These are phyloP conservation scores for Achaetomium macrosporum DNA, from an alignment of 2,329 filamentous ascomycete species.

Conservation along the genomic window DNA sequence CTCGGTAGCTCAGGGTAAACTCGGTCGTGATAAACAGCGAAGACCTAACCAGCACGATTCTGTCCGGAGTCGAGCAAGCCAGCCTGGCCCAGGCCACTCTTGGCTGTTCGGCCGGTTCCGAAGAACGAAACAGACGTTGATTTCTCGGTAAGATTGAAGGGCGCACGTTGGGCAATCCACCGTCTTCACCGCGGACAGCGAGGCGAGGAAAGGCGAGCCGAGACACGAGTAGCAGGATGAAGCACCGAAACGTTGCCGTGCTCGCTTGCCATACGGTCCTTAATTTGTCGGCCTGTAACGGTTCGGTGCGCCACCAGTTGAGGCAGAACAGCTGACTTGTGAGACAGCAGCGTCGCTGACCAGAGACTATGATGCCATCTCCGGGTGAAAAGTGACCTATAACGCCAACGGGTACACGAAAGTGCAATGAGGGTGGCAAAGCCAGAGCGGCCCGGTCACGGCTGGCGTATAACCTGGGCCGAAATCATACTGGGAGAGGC, in stretches of 20 bases:
- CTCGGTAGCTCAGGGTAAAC: too few relatives aligned
- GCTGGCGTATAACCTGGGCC: not conserved
- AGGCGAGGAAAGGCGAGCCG: not conserved
- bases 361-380: not conserved
- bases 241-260: constrained; percentile 4
- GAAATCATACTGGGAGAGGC: not conserved
- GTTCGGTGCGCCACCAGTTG: constrained; percentile 1
- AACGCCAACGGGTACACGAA: not conserved
- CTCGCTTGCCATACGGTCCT: constrained; percentile 7
- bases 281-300: constrained; percentile 1
- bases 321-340: not conserved
- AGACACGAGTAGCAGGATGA: constrained; percentile 1
- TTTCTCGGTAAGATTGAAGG: not conserved
- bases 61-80: too few relatives aligned
- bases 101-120: too few relatives aligned
- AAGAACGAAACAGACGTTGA: too few relatives aligned
- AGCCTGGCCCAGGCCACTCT: too few relatives aligned
- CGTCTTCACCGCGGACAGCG: not conserved
- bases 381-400: not conserved
- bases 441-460: not conserved
- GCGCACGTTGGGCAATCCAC: not conserved
- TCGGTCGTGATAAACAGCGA: too few relatives aligned
- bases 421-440: not conserved
- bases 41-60: too few relatives aligned
- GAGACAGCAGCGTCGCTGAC: not conserved